Evolutionary conservation across 2,329 filamentous ascomycete genomes (phyloP), one percentile per base, ranked within the genome.

Genomic region (Trichoderma koningii): DNA sequence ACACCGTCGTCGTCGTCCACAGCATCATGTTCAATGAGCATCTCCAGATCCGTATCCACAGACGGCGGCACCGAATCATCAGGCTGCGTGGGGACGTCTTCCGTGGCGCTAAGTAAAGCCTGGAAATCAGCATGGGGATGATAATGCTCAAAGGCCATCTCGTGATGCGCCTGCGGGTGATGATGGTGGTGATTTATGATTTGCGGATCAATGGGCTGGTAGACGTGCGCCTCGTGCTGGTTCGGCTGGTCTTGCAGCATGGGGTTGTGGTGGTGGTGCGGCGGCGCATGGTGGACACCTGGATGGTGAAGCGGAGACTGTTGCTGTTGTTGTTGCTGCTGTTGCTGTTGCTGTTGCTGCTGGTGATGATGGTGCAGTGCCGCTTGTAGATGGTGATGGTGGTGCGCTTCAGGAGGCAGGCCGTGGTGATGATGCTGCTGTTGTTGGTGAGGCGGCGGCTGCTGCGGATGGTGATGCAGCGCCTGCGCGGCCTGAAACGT

Each of bases 131-230:
- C 75, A 28, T 83, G 80, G 3, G 77, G 70, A 63, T 77, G 73
- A 68, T 78, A 76, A 55, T 79, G 74, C 59, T 78, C 76, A 66
- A 82, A 82, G 23, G 75, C 69, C 52, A 71, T 72, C 48, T 66
- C 60, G 2, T 21, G 26, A 14, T 38, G 34, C 34, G 34, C 34
- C 50, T 63, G 44, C 34, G 61, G 55, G 57, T 62, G 44, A 47
- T 60, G 59, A 21, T 51, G 50, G 44, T 68, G 68, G 15, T 72
- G 67, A 4, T 68, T 52, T 12, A 64, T 64, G 34, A 64, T 64
- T 26, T 64, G 62, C 12, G 84, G 84, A 70, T 87, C 84, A 72
- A 87, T 86, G 28, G 83, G 84, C 61, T 85, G 82, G 71, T 83
- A 83, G 30, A 80, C 74, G 34, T 76, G 75, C 23, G 75, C 68